These are phyloP conservation scores for Alloteropsis angusta DNA, from an alignment of 202 grass and related monocot genomes.

Conservation along the genomic window DNA sequence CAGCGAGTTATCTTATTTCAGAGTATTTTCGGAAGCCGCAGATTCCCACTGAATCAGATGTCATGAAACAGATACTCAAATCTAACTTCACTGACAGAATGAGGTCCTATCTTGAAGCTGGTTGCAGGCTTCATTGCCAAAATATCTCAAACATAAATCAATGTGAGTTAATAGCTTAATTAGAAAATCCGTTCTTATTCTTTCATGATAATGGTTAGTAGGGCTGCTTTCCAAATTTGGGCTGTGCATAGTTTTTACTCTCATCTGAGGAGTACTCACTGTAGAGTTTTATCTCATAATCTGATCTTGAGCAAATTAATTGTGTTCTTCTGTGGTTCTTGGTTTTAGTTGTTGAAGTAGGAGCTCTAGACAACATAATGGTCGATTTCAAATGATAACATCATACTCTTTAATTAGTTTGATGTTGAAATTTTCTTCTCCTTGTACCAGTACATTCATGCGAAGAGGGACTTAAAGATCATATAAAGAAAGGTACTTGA, in stretches of 20 bases:
- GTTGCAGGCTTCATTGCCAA: constrained; percentile 26
- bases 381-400: not conserved
- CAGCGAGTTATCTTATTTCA: constrained; percentile 10
- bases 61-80: constrained; percentile 39
- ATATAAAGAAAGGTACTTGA: constrained; percentile 44
- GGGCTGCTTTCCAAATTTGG: not conserved
- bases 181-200: not conserved
- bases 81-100: constrained; percentile 52
- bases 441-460: constrained; percentile 38
- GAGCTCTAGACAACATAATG: not conserved
- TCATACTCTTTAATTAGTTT: constrained; percentile 1
- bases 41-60: constrained; percentile 29
- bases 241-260: not conserved
- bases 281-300: not conserved
- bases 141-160: constrained; percentile 56
- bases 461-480: constrained; percentile 37
- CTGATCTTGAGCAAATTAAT: not conserved
- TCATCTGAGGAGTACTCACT: not conserved
- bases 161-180: constrained; percentile 36
- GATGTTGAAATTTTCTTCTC: not conserved
- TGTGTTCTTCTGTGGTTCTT: not conserved
- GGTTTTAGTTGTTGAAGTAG: not conserved
- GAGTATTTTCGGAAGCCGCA: constrained; percentile 34
- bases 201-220: not conserved
- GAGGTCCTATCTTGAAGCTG: constrained; percentile 53